These are phyloP conservation scores for Malassezia yamatoensis DNA, from an alignment of 1,284 basidiomycete genomes.

Conservation along the genomic window DNA sequence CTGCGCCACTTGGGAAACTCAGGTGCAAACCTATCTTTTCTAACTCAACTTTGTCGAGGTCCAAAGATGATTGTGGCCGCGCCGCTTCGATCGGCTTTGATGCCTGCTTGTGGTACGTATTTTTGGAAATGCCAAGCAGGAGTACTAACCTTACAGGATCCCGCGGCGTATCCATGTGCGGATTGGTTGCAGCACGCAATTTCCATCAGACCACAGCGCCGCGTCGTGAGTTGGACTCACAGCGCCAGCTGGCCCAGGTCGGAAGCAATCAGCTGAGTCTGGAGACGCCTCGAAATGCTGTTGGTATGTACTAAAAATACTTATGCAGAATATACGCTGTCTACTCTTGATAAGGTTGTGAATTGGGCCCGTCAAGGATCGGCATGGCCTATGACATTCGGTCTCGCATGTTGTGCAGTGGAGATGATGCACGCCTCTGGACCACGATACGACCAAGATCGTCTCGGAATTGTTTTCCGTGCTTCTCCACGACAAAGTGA, in stretches of 20 bases:
- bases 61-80: slow-evolving; percentile 5
- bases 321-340: slow-evolving; percentile 80
- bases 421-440: slow-evolving; percentile 89
- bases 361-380: slow-evolving; percentile 97
- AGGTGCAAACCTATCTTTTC: not conserved
- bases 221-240: slow-evolving; percentile 6
- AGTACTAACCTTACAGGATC: not conserved
- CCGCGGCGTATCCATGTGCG: not conserved
- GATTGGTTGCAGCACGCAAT: slow-evolving; percentile 5
- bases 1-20: not conserved
- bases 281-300: slow-evolving; percentile 77
- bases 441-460: slow-evolving; percentile 95
- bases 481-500: slow-evolving; percentile 94
- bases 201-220: slow-evolving; percentile 7
- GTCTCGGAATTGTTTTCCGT: slow-evolving; percentile 94
- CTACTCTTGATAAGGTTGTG: slow-evolving; percentile 88
- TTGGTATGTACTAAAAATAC: slow-evolving; percentile 57
- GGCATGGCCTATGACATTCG: slow-evolving; percentile 99
- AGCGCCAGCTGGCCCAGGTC: slow-evolving; percentile 13
- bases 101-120: slow-evolving; percentile 8
- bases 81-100: slow-evolving; percentile 10
- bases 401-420: slow-evolving; percentile 95
- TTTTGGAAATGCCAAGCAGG: not conserved
- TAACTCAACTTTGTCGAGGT: not conserved
- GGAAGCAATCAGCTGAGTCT: slow-evolving; percentile 54